Evolutionary conservation across 2,329 filamentous ascomycete species (phyloP).

Genomic region (Arthroderma sp.): DNA sequence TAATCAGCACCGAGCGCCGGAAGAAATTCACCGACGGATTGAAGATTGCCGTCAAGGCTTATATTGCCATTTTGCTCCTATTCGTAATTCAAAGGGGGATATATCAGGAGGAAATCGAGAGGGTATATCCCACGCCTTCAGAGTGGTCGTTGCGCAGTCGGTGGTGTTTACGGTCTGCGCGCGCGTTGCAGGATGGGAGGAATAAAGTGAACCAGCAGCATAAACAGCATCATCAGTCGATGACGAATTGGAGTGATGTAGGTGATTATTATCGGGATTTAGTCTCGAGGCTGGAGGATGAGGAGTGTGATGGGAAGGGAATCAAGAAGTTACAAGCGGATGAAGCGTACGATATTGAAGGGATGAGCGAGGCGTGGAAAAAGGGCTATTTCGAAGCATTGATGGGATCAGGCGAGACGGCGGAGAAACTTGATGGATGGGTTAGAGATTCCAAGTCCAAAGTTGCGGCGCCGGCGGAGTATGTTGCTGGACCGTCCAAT

Average conservation of each 20-base stretch:
- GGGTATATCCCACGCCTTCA: slow-evolving; percentile 62
- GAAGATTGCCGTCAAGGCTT: slow-evolving; percentile 57
- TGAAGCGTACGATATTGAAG: slow-evolving; percentile 52
- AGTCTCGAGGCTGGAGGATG: slow-evolving; percentile 56
- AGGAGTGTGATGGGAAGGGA: slow-evolving; percentile 52
- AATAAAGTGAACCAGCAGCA: slow-evolving; percentile 32
- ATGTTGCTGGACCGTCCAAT: slow-evolving; percentile 72
- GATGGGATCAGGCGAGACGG: slow-evolving; percentile 60
- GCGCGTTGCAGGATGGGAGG: slow-evolving; percentile 34
- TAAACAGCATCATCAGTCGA: slow-evolving; percentile 29
- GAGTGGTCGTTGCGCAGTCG: slow-evolving; percentile 68
- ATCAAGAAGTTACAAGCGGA: slow-evolving; percentile 33
- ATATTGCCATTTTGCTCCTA: slow-evolving; percentile 48
- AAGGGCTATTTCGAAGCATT: slow-evolving; percentile 73
- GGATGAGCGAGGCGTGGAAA: slow-evolving; percentile 71
- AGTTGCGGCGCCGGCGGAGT: slow-evolving; percentile 56
- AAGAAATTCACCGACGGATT: slow-evolving; percentile 58
- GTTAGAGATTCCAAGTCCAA: slow-evolving; percentile 54
- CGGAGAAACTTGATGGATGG: slow-evolving; percentile 72
- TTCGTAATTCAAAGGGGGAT: slow-evolving; percentile 51
- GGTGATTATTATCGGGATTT: slow-evolving; percentile 48
- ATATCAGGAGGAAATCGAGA: slow-evolving; percentile 62
- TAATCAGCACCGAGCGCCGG: slow-evolving; percentile 51
- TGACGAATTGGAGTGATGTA: slow-evolving; percentile 57
- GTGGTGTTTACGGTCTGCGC: slow-evolving; percentile 52